Base-by-base conservation (phyloP, 2,329 filamentous ascomycete genomes). In the Cladosporium cucumerinum region DNA sequence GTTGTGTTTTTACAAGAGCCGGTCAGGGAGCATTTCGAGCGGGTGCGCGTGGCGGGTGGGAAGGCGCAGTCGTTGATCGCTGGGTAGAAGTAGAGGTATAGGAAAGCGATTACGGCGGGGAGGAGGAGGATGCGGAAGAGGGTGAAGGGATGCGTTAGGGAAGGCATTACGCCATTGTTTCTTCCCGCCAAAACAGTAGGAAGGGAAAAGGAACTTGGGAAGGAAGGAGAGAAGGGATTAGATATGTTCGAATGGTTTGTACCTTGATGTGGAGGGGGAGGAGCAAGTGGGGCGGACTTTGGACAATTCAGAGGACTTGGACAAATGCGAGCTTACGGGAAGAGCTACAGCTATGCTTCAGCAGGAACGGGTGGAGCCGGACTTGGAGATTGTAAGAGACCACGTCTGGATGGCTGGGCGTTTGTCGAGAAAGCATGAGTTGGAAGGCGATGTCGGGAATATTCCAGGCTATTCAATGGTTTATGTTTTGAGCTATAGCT, bases 31-130 rank as follows among this genome's bases (percentile, higher is more conserved):
- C 60, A 62, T 62, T 55, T 54, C 10, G 34, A 21, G 8, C 26
- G 23, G 5, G 25, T 23, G 10, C 23, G 54, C 8, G 23, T 66
- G 14, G 75, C 74, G 8, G 62, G 51, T 12, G 93, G 92, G 78
- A 97, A 98, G 43, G 85, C 87, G 81, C 93, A 98, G 73, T 86
- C 85, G 69, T 87, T 85, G 73, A 97, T 89, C 70, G 91, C 74
- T 10, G 95, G 93, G 75, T 96, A 98, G 46, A 94, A 82, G 80
- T 97, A 97, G 61, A 98, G 84, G 79, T 93, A 96, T 69, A 88
- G 72, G 60, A 90, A 92, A 73, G 86, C 86, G 68, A 86, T 78
- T 73, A 94, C 72, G 65, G 90, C 88, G 74, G 94, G 73, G 57
- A 91, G 88, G 52, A 90, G 74, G 43, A 88, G 77, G 68, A 84